Evolutionary conservation across 129 eudicot species (phyloP), one percentile per base, ranked within the genome.

Genomic region (Escallonia herrerae): DNA sequence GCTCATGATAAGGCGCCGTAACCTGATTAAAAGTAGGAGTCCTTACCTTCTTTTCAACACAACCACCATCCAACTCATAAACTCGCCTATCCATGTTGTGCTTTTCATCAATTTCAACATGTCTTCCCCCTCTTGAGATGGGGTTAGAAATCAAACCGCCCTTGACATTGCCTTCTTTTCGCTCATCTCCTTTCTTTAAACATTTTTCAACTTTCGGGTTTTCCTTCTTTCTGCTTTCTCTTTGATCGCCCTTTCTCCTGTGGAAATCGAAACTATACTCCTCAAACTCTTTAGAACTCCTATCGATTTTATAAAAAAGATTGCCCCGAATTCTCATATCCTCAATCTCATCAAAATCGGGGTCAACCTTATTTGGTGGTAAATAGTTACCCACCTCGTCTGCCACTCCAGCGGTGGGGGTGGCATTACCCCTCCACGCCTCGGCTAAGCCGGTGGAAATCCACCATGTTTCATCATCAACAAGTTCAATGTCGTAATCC

Each of bases 1-100:
- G 97, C 68, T 91, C 97, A 59, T 87, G 96, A 76, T 87, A 91
- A 44, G 95, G 83, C 5, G 83, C 97, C 41, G 96, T 91, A 42
- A 80, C 74, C 63, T 91, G 97, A 76, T 87, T 91, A 79, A 84
- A 91, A 22, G 97, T 87, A 6, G 76, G 97, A 44, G 64, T 81
- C 72, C 97, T 81, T 48, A 60, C 58, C 86, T 62, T 87, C 70
- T 87, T 87, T 22, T 10, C 80, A 14, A 43, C 60, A 10, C 1
- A 22, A 11, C 33, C 58, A 53, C 51, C 39, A 22, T 22, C 1
- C 33, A 22, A 22, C 33, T 22, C 33, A 22, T 22, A 22, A 22
- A 22, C 33, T 22, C 33, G 33, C 33, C 33, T 22, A 22, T 22
- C 33, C 33, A 22, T 22, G 1, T 40, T 61, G 47, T 67, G 74